phyloP scores from a whole-genome alignment of 2,329 filamentous ascomycete species.

The Penicillium sumatraense region DNA sequence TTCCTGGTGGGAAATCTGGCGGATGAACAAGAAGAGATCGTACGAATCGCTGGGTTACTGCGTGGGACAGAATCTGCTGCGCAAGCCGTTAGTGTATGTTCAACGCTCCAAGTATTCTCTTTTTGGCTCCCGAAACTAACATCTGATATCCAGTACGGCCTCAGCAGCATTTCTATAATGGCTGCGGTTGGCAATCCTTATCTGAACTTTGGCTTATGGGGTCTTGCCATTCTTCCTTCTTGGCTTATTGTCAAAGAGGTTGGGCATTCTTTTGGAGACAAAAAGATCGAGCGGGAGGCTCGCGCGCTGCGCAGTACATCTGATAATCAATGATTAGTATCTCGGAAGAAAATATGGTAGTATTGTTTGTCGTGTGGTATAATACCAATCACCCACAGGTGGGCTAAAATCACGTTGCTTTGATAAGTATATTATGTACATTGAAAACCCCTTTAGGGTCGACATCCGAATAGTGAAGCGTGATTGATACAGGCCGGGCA shows the following conservation, averaged over 20 bases:
- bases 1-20: constrained; percentile 73
- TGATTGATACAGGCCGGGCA: background rate
- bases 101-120: background rate
- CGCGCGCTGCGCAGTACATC: constrained; percentile 11
- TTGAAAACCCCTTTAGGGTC: too few species aligned
- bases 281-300: constrained; percentile 34
- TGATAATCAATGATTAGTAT: background rate
- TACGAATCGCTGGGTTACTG: constrained; percentile 70
- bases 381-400: too few species aligned
- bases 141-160: constrained; percentile 58
- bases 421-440: constrained; percentile 16
- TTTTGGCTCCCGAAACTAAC: background rate
- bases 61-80: constrained; percentile 73
- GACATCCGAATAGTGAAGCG: background rate
- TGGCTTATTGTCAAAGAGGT: constrained; percentile 69
- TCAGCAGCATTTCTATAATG: constrained; percentile 66
- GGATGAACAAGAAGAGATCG: constrained; percentile 63
- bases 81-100: constrained; percentile 66
- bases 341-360: background rate
- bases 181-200: constrained; percentile 70
- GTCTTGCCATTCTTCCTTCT: constrained; percentile 63
- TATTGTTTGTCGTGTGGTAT: background rate
- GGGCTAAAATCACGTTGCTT: background rate
- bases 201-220: constrained; percentile 73
- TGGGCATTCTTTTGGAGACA: constrained; percentile 44